These are phyloP conservation scores for Podospora bellae-mahoneyi DNA, from an alignment of 495 filamentous ascomycete genomes.

Conservation along the genomic window DNA sequence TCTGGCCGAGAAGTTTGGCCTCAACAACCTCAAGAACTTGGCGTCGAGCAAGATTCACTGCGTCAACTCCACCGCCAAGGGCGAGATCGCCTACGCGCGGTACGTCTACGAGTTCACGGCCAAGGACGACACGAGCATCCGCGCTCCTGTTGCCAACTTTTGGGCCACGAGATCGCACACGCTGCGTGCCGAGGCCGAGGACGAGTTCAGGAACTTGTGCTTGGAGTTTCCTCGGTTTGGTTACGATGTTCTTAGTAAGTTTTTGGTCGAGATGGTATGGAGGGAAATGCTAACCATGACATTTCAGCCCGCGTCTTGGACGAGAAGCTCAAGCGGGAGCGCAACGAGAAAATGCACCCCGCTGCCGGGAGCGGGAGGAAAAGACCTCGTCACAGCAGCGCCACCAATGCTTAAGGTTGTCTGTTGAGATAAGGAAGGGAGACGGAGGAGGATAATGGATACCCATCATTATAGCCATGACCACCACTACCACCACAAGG, in stretches of 20 bases:
- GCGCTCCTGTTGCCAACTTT: slow-evolving; percentile 82
- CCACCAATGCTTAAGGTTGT: slow-evolving; percentile 11
- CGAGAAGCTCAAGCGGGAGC: slow-evolving; percentile 57
- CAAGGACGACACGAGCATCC: slow-evolving; percentile 65
- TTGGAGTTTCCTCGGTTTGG: slow-evolving; percentile 86
- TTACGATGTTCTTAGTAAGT: slow-evolving; percentile 78
- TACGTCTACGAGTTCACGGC: slow-evolving; percentile 81
- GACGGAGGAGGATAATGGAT: background rate
- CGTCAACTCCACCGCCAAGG: slow-evolving; percentile 77
- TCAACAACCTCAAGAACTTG: slow-evolving; percentile 69
- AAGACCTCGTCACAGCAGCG: slow-evolving; percentile 47
- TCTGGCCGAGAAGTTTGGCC: slow-evolving; percentile 72
- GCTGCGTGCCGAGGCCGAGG: slow-evolving; percentile 76
- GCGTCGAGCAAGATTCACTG: slow-evolving; percentile 87
- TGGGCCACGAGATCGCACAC: slow-evolving; percentile 82
- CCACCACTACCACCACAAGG: background rate
- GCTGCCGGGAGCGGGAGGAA: slow-evolving; percentile 47
- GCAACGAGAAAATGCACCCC: slow-evolving; percentile 52
- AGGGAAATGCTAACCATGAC: slow-evolving; percentile 7
- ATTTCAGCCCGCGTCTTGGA: slow-evolving; percentile 53
- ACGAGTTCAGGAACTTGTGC: slow-evolving; percentile 76
- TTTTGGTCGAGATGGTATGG: background rate
- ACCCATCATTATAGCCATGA: background rate
- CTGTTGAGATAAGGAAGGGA: background rate
- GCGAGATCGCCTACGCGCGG: slow-evolving; percentile 84